A percentile compares a stretch with the other conserved stretches of the same genome.
Evolutionary conservation across 495 filamentous ascomycete genomes (phyloP).

Genomic region (Xylaria sp.): DNA sequence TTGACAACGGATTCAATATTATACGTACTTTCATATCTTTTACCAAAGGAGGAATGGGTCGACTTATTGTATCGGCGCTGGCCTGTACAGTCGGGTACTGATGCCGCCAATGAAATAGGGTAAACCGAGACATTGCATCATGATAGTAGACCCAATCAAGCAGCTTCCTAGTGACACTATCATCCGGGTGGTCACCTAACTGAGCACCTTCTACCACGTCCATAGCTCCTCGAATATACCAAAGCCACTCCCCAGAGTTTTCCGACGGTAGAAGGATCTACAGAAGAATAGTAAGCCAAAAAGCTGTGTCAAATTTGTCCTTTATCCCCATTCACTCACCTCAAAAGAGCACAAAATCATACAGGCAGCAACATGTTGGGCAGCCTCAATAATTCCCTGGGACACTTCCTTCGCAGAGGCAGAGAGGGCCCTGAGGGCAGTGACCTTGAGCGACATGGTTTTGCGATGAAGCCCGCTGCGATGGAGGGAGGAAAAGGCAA

Average conservation of each 20-base stretch:
- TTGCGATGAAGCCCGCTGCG: constrained; percentile 32
- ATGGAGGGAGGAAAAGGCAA: constrained; percentile 38
- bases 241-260: constrained; percentile 39
- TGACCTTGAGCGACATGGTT: constrained; percentile 34
- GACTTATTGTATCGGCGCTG: constrained; percentile 14
- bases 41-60: not conserved
- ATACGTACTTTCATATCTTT: not conserved
- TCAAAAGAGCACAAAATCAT: constrained; percentile 41
- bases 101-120: constrained; percentile 35
- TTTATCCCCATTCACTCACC: not conserved
- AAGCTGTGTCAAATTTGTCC: not conserved
- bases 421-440: constrained; percentile 32
- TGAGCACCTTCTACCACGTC: constrained; percentile 29
- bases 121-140: constrained; percentile 35
- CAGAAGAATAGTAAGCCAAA: not conserved
- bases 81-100: constrained; percentile 21
- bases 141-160: constrained; percentile 39
- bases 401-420: constrained; percentile 30
- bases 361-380: constrained; percentile 38
- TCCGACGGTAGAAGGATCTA: constrained; percentile 35
- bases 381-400: constrained; percentile 28
- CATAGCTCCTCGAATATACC: constrained; percentile 36
- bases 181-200: constrained; percentile 22
- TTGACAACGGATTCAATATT: not conserved
- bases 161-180: constrained; percentile 15